A percentile compares a stretch with the other conserved stretches of the same genome.
These are phyloP conservation scores for Whalleya microplaca DNA, from an alignment of 2,329 filamentous ascomycete genomes.

Conservation along the genomic window DNA sequence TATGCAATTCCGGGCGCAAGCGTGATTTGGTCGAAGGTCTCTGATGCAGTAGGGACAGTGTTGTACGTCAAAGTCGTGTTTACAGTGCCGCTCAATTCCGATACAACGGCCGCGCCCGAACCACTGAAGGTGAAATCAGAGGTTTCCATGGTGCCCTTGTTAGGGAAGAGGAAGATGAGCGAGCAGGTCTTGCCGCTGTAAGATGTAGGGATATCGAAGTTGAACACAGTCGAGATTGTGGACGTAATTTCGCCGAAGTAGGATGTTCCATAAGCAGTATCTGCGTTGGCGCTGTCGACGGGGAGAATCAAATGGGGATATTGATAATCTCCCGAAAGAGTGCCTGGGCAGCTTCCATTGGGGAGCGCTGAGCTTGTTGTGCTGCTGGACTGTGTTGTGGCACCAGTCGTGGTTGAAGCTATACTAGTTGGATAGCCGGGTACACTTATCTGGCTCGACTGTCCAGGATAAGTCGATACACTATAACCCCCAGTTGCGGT, in stretches of 20 bases:
- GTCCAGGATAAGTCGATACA: no score
- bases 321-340: conserved; percentile 51
- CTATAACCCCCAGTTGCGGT: no score
- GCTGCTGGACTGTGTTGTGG: conserved; percentile 5
- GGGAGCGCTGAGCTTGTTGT: background rate
- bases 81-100: conserved; percentile 51
- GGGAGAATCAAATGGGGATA: conserved; percentile 67
- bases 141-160: conserved; percentile 57
- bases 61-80: conserved; percentile 55
- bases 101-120: conserved; percentile 57
- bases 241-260: conserved; percentile 58
- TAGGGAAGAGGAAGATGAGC: conserved; percentile 68
- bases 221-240: conserved; percentile 63
- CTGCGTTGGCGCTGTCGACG: conserved; percentile 55
- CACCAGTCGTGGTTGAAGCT: background rate
- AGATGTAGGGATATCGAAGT: conserved; percentile 64
- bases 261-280: conserved; percentile 54
- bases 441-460: no score
- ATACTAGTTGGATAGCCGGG: no score
- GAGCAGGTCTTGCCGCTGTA: conserved; percentile 62
- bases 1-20: conserved; percentile 59
- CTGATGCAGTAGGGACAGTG: conserved; percentile 51
- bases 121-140: conserved; percentile 55
- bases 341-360: conserved; percentile 45
- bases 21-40: conserved; percentile 46